Evolutionary conservation across 2,329 filamentous ascomycete species (phyloP), one percentile per base, ranked within the genome.

Genomic region (Cytospora paraplurivora): DNA sequence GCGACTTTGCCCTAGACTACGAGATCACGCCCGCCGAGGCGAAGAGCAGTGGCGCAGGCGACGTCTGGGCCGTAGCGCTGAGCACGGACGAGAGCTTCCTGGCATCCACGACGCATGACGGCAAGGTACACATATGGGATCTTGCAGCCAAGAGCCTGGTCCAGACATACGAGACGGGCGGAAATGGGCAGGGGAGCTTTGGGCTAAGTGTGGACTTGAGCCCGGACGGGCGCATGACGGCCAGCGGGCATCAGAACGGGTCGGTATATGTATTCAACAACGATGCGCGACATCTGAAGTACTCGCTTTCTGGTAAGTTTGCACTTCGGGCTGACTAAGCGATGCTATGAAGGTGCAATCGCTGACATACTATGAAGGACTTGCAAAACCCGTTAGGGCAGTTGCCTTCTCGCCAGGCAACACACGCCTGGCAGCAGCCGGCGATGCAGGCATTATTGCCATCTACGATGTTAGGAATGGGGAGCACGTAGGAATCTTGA

Each of bases 181-280:
- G 69, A 1, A 67, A 68, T 0, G 66, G 64, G 4, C 71, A 69
- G 4, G 93, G 93, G 15, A 94, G 90, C 75, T 98, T 97, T 77
- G 94, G 93, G 44, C 86, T 95, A 78, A 90, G 90, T 71, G 88
- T 99, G 66, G 93, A 95, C 74, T 77, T 98, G 74, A 88, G 85
- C 69, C 76, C 79, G 21, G 90, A 99, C 75, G 94, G 93, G 59
- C 88, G 86, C 67, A 90, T 92, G 75, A 96, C 93, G 35, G 94
- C 93, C 4, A 96, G 90, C 59, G 95, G 95, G 0, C 94, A 99
- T 76, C 91, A 97, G 74, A 97, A 91, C 71, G 95, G 95, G 17
- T 88, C 88, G 13, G 85, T 98, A 67, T 97, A 97, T 77, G 87
- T 99, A 66, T 99, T 98, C 82, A 93, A 93, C 79, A 98, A 97